phyloP scores from a whole-genome alignment of 306 rosid genomes.

The Vachellia pachyceras region DNA sequence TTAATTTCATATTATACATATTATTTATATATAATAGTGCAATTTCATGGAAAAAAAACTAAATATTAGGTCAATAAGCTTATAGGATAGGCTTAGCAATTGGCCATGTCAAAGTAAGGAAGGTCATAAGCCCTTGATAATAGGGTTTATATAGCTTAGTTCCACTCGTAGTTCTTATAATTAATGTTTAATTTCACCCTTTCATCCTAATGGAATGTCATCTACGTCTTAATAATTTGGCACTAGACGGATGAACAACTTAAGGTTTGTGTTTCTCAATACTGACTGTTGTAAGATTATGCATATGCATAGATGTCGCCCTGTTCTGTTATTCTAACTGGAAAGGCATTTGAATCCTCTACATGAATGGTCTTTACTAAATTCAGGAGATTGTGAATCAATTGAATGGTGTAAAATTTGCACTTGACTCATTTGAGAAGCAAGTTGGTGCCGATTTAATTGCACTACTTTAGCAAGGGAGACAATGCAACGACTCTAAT shows the following conservation, averaged over 20 bases:
- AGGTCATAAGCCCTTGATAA: too few species aligned
- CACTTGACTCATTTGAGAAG: conserved; percentile 76
- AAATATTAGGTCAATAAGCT: too few species aligned
- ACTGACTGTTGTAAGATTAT: not conserved
- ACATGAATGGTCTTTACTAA: conserved; percentile 42
- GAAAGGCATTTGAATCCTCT: conserved; percentile 25
- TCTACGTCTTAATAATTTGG: not conserved
- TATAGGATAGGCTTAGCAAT: too few species aligned
- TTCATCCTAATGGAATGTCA: conserved; percentile 6
- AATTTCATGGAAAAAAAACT: too few species aligned
- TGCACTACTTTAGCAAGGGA: conserved; percentile 76
- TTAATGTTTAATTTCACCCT: not conserved
- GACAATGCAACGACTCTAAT: conserved; percentile 59
- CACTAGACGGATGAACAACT: not conserved
- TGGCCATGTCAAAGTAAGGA: too few species aligned
- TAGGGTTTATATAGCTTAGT: too few species aligned
- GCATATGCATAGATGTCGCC: not conserved
- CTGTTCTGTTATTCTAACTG: conserved; percentile 15
- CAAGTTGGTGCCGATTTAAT: conserved; percentile 76
- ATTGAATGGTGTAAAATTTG: conserved; percentile 58
- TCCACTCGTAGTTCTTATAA: too few species aligned
- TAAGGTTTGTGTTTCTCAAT: not conserved
- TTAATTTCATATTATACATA: too few species aligned
- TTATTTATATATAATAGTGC: too few species aligned
- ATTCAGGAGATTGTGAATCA: conserved; percentile 61